A percentile compares a stretch with the other conserved stretches of the same genome.
phyloP scores from a whole-genome alignment of 306 rosid species.

The Castanea sativa region DNA sequence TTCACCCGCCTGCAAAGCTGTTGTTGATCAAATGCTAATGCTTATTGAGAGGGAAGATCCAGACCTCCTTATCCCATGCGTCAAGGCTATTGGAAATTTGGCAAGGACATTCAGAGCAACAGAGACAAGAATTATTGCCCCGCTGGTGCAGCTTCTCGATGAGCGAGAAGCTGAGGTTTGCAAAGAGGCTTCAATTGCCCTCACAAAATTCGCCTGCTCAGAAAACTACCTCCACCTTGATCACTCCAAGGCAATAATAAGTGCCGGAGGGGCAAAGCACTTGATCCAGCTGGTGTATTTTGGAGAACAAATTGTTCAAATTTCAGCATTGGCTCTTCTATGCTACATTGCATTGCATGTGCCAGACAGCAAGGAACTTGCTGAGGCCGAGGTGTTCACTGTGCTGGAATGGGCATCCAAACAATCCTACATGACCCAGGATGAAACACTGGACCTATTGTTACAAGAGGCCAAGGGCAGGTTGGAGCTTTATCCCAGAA shows the following conservation, averaged over 20 bases:
- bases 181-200: constrained; percentile 66
- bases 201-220: constrained; percentile 66
- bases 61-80: constrained; percentile 71
- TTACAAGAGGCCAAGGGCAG: constrained; percentile 68
- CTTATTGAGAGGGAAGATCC: constrained; percentile 70
- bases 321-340: constrained; percentile 60
- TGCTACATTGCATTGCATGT: constrained; percentile 83
- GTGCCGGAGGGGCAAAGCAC: constrained; percentile 72
- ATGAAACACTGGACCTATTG: constrained; percentile 47
- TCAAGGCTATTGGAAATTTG: constrained; percentile 72
- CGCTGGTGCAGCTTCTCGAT: constrained; percentile 77
- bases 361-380: constrained; percentile 88
- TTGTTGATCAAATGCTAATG: constrained; percentile 71
- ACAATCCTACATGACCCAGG: constrained; percentile 61
- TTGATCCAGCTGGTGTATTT: constrained; percentile 86
- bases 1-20: constrained; percentile 92
- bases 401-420: constrained; percentile 92
- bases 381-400: constrained; percentile 63
- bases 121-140: constrained; percentile 75
- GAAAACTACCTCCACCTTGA: constrained; percentile 78
- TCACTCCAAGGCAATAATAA: constrained; percentile 80
- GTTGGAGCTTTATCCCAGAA: constrained; percentile 93
- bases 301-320: constrained; percentile 71
- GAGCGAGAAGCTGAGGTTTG: constrained; percentile 72
- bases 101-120: constrained; percentile 89